Conservation (phyloP, 805 yeast species). For the Metschnikowia gruessii region DNA sequence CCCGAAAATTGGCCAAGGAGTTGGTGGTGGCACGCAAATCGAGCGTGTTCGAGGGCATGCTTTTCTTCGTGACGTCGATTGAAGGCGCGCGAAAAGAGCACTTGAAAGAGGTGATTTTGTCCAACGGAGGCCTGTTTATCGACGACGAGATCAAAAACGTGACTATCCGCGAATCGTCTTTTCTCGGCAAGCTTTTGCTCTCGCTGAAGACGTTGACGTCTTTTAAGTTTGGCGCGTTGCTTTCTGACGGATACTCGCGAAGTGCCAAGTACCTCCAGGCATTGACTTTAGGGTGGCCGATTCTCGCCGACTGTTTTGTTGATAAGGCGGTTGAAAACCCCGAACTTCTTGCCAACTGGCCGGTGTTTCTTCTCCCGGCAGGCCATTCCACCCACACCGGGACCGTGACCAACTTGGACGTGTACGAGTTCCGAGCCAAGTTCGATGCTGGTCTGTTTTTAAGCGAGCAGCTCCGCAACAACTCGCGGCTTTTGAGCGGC, state of each 20-base stretch:
- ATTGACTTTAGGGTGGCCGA: constrained; percentile 84
- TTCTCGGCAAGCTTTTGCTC: constrained; percentile 6
- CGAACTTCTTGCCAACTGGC: constrained; percentile 39
- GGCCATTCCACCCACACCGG: constrained; percentile 57
- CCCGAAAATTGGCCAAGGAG: constrained; percentile 4
- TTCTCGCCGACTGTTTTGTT: constrained; percentile 58
- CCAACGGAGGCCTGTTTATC: constrained; percentile 43
- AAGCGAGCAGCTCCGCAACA: constrained; percentile 42
- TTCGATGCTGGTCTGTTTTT: constrained; percentile 31
- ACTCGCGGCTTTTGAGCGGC: constrained; percentile 32
- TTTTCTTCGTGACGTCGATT: constrained; percentile 38
- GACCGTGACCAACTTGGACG: constrained; percentile 47
- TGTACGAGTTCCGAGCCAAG: constrained; percentile 41
- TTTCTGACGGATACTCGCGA: constrained; percentile 57
- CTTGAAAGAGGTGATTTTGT: constrained; percentile 33
- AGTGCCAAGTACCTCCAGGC: constrained; percentile 77
- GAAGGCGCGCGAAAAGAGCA: constrained; percentile 33
- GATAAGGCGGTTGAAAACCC: constrained; percentile 43
- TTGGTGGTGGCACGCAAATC: constrained; percentile 1
- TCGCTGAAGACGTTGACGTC: constrained; percentile 4
- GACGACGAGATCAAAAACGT: constrained; percentile 35
- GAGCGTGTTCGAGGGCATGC: constrained; percentile 17
- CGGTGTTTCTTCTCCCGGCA: constrained; percentile 61
- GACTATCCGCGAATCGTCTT: constrained; percentile 19
- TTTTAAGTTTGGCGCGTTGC: constrained; percentile 56